These are phyloP conservation scores for Arthrobotrys sinensis DNA, from an alignment of 2,329 filamentous ascomycete species.

Conservation along the genomic window DNA sequence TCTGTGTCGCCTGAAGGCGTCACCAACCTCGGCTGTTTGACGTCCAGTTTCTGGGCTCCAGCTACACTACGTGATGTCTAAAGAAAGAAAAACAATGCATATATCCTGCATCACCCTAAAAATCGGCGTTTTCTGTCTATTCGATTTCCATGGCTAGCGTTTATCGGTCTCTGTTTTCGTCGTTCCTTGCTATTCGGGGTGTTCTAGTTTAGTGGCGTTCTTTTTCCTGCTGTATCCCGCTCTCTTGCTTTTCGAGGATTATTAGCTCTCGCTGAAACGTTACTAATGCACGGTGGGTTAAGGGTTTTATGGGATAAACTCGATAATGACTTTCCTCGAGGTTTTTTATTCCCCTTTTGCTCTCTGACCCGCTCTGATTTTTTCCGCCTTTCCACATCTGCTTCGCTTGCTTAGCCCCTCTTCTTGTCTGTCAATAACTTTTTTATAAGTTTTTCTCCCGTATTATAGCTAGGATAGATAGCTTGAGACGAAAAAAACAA, in stretches of 20 bases:
- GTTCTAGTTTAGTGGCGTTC: conserved; percentile 24
- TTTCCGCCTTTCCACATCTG: too few relatives aligned
- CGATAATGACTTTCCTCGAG: conserved; percentile 27
- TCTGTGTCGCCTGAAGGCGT: not conserved
- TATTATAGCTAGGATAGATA: conserved; percentile 31
- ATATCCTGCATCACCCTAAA: conserved; percentile 42
- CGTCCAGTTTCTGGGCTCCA: not conserved
- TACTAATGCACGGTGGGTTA: conserved; percentile 20
- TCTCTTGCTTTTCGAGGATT: conserved; percentile 8
- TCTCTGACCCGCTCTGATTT: not conserved
- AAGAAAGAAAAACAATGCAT: conserved; percentile 46
- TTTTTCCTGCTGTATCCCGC: not conserved
- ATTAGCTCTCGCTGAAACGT: conserved; percentile 7
- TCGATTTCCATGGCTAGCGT: conserved; percentile 14
- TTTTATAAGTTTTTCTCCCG: not conserved
- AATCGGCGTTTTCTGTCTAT: conserved; percentile 40
- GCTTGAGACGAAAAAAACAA: conserved; percentile 5
- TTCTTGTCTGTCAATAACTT: not conserved
- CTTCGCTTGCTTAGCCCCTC: conserved; percentile 1
- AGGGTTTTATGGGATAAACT: conserved; percentile 8
- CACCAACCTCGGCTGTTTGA: not conserved
- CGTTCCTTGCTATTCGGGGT: not conserved
- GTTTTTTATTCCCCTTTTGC: not conserved
- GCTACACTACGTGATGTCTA: not conserved
- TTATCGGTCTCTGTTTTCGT: conserved; percentile 19